These are phyloP conservation scores for Boletus tomentosulus DNA, from an alignment of 768 basidiomycete genomes.

Conservation along the genomic window DNA sequence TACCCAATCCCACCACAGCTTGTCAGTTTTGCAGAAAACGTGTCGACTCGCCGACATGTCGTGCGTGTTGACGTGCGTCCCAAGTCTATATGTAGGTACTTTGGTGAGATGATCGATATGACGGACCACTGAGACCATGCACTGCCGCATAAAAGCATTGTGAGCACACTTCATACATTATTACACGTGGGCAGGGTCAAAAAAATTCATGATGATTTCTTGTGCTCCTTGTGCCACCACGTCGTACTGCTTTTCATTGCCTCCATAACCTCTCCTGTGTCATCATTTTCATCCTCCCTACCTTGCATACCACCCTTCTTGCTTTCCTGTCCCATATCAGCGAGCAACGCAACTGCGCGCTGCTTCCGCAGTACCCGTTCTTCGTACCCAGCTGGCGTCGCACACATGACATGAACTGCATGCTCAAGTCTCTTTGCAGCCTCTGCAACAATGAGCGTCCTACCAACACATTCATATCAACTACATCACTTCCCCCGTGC, in stretches of 20 bases:
- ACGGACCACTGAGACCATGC: too few species aligned
- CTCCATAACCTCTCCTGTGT: slow-evolving; percentile 9
- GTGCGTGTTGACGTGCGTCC: too few species aligned
- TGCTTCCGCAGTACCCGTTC: slow-evolving; percentile 32
- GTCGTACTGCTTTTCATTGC: neutral
- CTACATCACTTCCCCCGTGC: neutral
- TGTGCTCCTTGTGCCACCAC: slow-evolving; percentile 3
- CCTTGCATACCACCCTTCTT: neutral
- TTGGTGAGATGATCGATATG: too few species aligned
- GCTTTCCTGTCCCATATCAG: neutral
- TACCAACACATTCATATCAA: slow-evolving; percentile 16
- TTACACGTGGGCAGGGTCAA: too few species aligned
- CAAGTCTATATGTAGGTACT: too few species aligned
- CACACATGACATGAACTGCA: slow-evolving; percentile 43
- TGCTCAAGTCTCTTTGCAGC: slow-evolving; percentile 49
- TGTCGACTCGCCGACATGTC: too few species aligned
- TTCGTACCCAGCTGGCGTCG: slow-evolving; percentile 48
- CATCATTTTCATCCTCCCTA: slow-evolving; percentile 1
- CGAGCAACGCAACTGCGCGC: slow-evolving; percentile 34
- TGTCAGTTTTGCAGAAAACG: too few species aligned
- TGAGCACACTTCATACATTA: too few species aligned
- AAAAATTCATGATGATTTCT: too few species aligned
- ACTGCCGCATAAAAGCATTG: too few species aligned
- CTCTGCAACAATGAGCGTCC: slow-evolving; percentile 38
- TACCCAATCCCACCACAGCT: too few species aligned